Percentiles rank a stretch among this genome's conserved stretches.
phyloP scores from a whole-genome alignment of 164 flowering plant species.

The Stephania yunnanensis region DNA sequence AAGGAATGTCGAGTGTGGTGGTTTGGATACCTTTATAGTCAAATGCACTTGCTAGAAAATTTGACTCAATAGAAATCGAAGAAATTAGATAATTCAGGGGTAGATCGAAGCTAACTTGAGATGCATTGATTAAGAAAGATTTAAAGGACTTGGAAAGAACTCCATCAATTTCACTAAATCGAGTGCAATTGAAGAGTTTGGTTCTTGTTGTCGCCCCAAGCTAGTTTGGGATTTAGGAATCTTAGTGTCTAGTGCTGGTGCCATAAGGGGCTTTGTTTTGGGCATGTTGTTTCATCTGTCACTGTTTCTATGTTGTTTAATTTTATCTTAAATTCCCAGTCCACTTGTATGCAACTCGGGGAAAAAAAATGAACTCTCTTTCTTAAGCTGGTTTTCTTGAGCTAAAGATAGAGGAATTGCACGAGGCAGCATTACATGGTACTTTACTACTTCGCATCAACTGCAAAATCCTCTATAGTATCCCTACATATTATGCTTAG shows the following conservation, averaged over 20 bases:
- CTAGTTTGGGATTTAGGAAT: too few relatives aligned
- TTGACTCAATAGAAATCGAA: too few relatives aligned
- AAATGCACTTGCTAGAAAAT: too few relatives aligned
- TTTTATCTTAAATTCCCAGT: neutral
- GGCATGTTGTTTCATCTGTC: neutral
- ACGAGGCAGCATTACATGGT: neutral
- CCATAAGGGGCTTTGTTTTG: neutral
- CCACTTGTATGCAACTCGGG: neutral
- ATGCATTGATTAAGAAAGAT: too few relatives aligned
- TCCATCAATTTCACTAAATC: too few relatives aligned
- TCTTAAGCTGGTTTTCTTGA: neutral
- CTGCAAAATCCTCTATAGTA: neutral
- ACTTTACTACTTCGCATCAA: neutral
- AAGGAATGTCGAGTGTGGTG: too few relatives aligned
- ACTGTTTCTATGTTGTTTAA: neutral
- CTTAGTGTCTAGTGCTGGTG: neutral
- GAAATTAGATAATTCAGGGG: too few relatives aligned
- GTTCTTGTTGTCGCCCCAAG: too few relatives aligned
- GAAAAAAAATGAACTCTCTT: neutral
- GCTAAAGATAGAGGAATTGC: neutral
- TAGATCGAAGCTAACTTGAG: too few relatives aligned
- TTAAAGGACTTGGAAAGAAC: too few relatives aligned
- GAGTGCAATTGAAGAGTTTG: too few relatives aligned
- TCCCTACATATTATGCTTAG: neutral
- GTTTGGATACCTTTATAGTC: too few relatives aligned